A percentile compares a stretch with the other conserved stretches of the same genome.
Conservation (phyloP, 208 protist genomes). For the Strigomonas culicis region DNA sequence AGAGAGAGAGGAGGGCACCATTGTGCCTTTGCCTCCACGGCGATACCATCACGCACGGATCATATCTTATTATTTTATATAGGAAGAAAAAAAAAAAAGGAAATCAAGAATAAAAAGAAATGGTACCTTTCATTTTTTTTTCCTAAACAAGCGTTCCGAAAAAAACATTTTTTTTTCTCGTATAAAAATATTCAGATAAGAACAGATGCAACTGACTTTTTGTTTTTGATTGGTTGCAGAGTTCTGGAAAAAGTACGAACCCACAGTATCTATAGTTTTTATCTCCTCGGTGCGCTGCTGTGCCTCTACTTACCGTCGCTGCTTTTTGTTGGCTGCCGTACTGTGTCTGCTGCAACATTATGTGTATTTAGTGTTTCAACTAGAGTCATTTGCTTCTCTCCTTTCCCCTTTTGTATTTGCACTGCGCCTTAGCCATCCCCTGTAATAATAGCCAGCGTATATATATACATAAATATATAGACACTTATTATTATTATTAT, state of each 20-base stretch:
- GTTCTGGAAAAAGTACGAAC: not conserved
- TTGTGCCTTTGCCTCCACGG: not conserved
- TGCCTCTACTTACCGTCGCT: too few relatives aligned
- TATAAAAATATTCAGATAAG: too few relatives aligned
- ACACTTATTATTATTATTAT: constrained; percentile 22
- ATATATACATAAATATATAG: not conserved
- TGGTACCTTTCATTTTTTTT: constrained; percentile 4
- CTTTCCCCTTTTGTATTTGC: constrained; percentile 20
- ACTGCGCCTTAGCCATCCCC: not conserved
- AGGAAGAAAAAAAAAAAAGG: constrained; percentile 12
- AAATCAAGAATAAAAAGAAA: not conserved
- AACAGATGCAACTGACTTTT: too few relatives aligned
- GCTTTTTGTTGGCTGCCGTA: too few relatives aligned
- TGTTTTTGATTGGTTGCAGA: too few relatives aligned
- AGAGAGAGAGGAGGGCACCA: not conserved
- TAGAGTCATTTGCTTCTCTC: constrained; percentile 5
- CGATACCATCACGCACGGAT: constrained; percentile 1
- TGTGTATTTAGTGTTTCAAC: too few relatives aligned
- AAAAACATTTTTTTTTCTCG: too few relatives aligned
- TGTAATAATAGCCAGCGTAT: not conserved
- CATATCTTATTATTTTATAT: not conserved
- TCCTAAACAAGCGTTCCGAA: too few relatives aligned
- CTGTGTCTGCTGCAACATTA: too few relatives aligned
- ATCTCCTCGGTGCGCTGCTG: too few relatives aligned
- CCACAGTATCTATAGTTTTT: not conserved